Conservation (phyloP, 2,329 filamentous ascomycete species). For the Emmonsia crescens region DNA sequence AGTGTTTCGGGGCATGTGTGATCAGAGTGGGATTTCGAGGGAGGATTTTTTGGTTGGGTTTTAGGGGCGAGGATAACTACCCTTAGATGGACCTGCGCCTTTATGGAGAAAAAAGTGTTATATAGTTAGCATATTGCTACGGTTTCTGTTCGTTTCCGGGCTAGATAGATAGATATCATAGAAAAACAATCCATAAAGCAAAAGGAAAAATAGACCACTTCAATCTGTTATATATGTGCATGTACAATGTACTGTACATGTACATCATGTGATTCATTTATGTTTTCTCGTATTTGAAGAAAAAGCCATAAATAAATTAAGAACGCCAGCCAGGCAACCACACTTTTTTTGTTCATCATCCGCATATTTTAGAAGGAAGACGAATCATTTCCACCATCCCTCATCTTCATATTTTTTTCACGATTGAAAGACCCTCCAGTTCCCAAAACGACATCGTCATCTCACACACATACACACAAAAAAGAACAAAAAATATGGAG, state of each 20-base stretch:
- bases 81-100: neutral
- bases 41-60: conserved; percentile 25
- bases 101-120: neutral
- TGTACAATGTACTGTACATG: neutral
- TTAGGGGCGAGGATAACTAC: neutral
- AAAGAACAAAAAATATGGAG: neutral
- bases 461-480: neutral
- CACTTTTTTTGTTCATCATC: too few relatives aligned
- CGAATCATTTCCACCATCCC: too few relatives aligned
- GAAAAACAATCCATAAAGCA: neutral
- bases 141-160: neutral
- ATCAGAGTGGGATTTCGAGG: conserved; percentile 62
- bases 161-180: neutral
- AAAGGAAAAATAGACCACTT: neutral
- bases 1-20: conserved; percentile 85
- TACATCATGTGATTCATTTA: neutral
- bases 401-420: too few relatives aligned
- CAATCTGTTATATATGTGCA: neutral
- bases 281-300: neutral
- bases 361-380: too few relatives aligned
- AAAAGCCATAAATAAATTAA: too few relatives aligned
- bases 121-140: neutral
- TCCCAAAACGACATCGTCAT: neutral
- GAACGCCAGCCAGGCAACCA: too few relatives aligned
- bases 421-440: neutral